Evolutionary conservation across 805 yeast genomes (phyloP).

Genomic region (Lipomyces yamadae): DNA sequence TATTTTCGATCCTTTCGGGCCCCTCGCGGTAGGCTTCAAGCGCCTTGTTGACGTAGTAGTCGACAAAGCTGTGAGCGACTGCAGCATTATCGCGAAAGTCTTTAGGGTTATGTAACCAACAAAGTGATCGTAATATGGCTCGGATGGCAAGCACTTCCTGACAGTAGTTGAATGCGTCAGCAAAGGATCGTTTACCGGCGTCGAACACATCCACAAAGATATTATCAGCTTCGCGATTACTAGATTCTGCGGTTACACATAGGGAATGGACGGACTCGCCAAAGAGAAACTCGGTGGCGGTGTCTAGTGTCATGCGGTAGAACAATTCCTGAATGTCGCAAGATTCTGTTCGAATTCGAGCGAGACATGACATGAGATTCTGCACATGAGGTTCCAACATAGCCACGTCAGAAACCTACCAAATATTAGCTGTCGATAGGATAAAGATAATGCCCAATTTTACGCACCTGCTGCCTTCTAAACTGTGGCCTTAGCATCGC

Average conservation of each 20-base stretch:
- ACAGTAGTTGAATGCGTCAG: conserved; percentile 38
- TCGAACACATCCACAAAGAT: conserved; percentile 21
- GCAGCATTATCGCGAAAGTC: conserved; percentile 46
- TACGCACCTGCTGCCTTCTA: conserved; percentile 42
- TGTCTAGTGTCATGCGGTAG: conserved; percentile 45
- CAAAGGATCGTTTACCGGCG: conserved; percentile 35
- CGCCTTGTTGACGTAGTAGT: conserved; percentile 51
- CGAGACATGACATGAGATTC: conserved; percentile 33
- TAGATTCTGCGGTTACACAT: conserved; percentile 15
- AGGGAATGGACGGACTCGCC: conserved; percentile 44
- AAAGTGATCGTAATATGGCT: conserved; percentile 36
- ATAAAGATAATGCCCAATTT: neutral
- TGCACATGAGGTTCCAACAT: conserved; percentile 42
- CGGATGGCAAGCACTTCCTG: conserved; percentile 37
- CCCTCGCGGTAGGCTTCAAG: conserved; percentile 36
- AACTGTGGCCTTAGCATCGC: conserved; percentile 48
- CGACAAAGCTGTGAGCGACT: conserved; percentile 47
- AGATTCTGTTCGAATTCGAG: conserved; percentile 14
- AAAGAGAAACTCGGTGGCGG: conserved; percentile 47
- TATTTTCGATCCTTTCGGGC: neutral
- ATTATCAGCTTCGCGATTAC: neutral
- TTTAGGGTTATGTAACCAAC: conserved; percentile 35
- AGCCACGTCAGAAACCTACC: conserved; percentile 38
- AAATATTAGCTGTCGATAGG: neutral
- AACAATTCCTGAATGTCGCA: conserved; percentile 44